Percentiles rank a stretch among this genome's conserved stretches.
Conservation (phyloP, 257 asterid species). For the Solanum rostratum region DNA sequence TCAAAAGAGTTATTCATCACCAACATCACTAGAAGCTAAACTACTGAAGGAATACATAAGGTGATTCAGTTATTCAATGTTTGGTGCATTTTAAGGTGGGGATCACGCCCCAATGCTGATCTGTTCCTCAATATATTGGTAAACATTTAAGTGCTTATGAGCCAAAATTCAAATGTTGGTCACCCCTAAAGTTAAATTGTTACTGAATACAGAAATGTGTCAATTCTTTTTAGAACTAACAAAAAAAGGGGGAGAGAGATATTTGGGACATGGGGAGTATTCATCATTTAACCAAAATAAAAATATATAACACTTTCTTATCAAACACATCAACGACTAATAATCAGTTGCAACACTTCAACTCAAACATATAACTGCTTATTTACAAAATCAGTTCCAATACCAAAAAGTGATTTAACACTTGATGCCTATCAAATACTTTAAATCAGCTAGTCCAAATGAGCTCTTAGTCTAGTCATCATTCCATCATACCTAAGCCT, state of each 20-base stretch:
- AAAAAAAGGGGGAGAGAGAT: neutral
- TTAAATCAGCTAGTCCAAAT: neutral
- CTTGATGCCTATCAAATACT: neutral
- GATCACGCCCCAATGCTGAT: neutral
- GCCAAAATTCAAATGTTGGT: neutral
- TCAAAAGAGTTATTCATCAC: neutral
- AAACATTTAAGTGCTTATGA: neutral
- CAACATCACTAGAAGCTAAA: neutral
- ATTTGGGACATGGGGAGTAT: neutral
- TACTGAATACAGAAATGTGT: neutral
- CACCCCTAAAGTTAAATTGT: neutral
- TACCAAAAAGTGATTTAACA: neutral
- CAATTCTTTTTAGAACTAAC: neutral
- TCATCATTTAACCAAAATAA: neutral
- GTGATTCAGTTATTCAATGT: neutral
- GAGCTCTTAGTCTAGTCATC: neutral
- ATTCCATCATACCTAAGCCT: neutral
- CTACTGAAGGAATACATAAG: neutral
- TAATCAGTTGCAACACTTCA: neutral
- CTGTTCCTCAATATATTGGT: neutral
- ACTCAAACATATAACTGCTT: neutral
- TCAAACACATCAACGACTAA: neutral
- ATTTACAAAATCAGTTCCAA: neutral
- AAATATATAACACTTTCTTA: neutral
- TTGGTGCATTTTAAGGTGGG: neutral